Percentiles rank a stretch among this genome's conserved stretches.
These are phyloP conservation scores for Eimeria acervulina DNA, from an alignment of 169 alveolate genomes.

Conservation along the genomic window DNA sequence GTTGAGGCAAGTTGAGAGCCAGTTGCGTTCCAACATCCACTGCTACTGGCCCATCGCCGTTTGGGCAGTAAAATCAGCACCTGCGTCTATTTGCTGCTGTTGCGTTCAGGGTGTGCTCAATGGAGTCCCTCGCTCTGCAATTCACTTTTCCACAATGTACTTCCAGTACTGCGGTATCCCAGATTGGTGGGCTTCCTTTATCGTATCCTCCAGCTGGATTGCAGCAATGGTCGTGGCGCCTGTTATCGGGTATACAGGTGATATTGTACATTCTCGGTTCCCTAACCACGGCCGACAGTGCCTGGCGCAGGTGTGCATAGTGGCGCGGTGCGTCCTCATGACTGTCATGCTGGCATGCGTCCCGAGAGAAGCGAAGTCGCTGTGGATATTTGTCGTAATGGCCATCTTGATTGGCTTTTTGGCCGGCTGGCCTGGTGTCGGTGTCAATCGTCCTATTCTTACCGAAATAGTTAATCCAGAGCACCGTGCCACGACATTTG, in stretches of 20 bases:
- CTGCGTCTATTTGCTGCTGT: background rate
- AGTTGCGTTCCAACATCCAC: background rate
- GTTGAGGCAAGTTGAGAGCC: background rate
- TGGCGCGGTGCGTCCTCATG: constrained; percentile 86
- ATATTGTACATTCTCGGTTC: constrained; percentile 87
- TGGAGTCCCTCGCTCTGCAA: constrained; percentile 93
- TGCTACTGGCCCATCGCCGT: background rate
- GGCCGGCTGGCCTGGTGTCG: constrained; percentile 93
- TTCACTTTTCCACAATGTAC: constrained; percentile 92
- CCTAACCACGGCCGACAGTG: constrained; percentile 92
- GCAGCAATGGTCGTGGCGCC: constrained; percentile 94
- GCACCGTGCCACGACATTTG: constrained; percentile 92
- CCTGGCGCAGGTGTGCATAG: constrained; percentile 86
- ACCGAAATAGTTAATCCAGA: constrained; percentile 93
- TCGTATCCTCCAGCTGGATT: constrained; percentile 89
- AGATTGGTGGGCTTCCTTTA: constrained; percentile 86
- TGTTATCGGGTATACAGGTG: constrained; percentile 92
- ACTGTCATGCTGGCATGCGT: constrained; percentile 85
- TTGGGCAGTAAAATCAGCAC: background rate
- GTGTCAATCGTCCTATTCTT: constrained; percentile 93
- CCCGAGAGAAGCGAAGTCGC: constrained; percentile 83
- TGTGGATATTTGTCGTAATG: constrained; percentile 83
- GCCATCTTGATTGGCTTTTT: constrained; percentile 90
- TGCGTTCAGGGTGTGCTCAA: constrained; percentile 90
- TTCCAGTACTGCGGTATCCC: constrained; percentile 93